Evolutionary conservation across 2,329 filamentous ascomycete species (phyloP), one percentile per base, ranked within the genome.

Genomic region (Aspergillus tanneri): DNA sequence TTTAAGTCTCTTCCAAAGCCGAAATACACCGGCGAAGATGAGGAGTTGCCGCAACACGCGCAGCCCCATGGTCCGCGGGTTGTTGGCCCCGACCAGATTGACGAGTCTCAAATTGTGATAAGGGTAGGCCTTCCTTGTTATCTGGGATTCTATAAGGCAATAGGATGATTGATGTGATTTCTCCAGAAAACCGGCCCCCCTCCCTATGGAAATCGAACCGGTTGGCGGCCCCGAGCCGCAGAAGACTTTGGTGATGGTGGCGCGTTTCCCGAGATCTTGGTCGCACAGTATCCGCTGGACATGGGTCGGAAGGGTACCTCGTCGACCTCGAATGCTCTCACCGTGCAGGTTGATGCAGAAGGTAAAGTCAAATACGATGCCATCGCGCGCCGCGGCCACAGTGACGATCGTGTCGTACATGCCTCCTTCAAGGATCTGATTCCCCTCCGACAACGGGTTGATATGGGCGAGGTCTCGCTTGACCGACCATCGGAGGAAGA

Each of bases 181-280:
- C 24, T 25, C 9, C 12, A 87, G 81, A 86, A 85, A 74, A 80
- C 82, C 48, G 91, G 91, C 14, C 90, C 91, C 49, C 93, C 93
- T 8, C 79, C 90, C 1, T 99, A 97, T 61, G 89, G 89, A 41
- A 85, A 90, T 67, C 86, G 93, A 63, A 73, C 83, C 67, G 88
- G 88, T 81, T 99, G 93, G 93, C 84, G 93, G 57, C 93, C 93
- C 24, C 86, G 92, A 63, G 80, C 80, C 32, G 83, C 87, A 55
- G 91, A 96, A 66, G 93, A 99, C 70, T 99, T 91, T 73, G 91
- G 89, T 61, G 91, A 97, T 77, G 93, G 93, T 55, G 93, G 93
- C 61, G 90, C 92, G 43, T 99, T 96, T 66, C 93, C 93, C 28
- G 92, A 97, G 72, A 85, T 96, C 22, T 85, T 88, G 11, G 84